Evolutionary conservation across 2,329 filamentous ascomycete genomes (phyloP).

Genomic region (Colletotrichum gloeosporioides): DNA sequence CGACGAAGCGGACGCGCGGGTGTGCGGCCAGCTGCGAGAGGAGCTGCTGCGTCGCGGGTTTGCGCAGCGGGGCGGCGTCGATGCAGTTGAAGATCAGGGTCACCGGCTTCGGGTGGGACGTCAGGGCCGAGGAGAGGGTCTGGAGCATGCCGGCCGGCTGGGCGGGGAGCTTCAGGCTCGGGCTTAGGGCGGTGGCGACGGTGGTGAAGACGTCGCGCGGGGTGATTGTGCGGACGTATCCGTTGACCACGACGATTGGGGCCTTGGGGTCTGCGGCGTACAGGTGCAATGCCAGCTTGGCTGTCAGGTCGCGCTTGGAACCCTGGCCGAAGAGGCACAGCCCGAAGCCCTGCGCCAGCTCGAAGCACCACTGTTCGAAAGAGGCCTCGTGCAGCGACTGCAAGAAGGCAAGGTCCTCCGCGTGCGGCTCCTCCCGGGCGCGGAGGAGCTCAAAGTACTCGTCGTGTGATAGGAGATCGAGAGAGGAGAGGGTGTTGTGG

Average conservation of each 20-base stretch:
- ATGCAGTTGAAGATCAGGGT: slow-evolving; percentile 85
- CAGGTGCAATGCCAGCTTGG: slow-evolving; percentile 75
- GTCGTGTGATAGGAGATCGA: slow-evolving; percentile 84
- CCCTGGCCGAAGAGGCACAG: slow-evolving; percentile 93
- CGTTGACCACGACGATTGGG: slow-evolving; percentile 85
- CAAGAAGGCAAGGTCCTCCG: slow-evolving; percentile 72
- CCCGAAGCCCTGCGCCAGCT: slow-evolving; percentile 85
- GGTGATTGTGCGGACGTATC: slow-evolving; percentile 72
- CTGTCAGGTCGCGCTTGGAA: slow-evolving; percentile 79
- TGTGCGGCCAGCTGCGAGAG: slow-evolving; percentile 80
- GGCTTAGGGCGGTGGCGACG: slow-evolving; percentile 68
- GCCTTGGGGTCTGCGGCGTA: slow-evolving; percentile 55
- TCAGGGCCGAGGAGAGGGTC: slow-evolving; percentile 66
- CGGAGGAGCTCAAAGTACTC: slow-evolving; percentile 81
- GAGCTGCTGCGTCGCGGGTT: slow-evolving; percentile 70
- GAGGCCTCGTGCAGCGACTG: slow-evolving; percentile 78
- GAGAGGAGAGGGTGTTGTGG: slow-evolving; percentile 78
- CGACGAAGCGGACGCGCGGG: slow-evolving; percentile 73
- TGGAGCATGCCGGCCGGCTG: slow-evolving; percentile 74
- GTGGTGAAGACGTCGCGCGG: slow-evolving; percentile 74
- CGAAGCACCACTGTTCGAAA: slow-evolving; percentile 92
- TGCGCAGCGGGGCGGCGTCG: slow-evolving; percentile 79
- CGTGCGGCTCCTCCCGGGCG: slow-evolving; percentile 71
- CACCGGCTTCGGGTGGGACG: slow-evolving; percentile 52
- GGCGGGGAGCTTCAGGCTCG: slow-evolving; percentile 53